A percentile compares a stretch with the other conserved stretches of the same genome.
Evolutionary conservation across 805 yeast genomes (phyloP).

Genomic region (Martiniozyma abietophila): DNA sequence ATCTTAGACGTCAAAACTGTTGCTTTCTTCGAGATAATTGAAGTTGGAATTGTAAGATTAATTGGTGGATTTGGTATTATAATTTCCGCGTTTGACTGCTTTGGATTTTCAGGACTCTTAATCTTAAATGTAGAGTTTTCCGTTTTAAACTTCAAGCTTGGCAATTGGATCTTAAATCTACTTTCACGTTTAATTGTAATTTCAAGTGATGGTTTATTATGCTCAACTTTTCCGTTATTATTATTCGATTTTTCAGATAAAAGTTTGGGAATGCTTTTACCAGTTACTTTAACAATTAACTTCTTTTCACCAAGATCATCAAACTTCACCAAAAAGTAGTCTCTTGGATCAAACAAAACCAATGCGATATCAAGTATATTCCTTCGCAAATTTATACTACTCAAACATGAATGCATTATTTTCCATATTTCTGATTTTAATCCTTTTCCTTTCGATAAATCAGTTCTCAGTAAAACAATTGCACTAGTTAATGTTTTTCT

Average conservation of each 20-base stretch:
- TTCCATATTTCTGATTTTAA: slow-evolving; percentile 59
- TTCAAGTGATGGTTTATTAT: slow-evolving; percentile 33
- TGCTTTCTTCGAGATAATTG: background rate
- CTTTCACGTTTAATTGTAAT: slow-evolving; percentile 47
- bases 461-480: slow-evolving; percentile 52
- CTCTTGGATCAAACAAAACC: slow-evolving; percentile 53
- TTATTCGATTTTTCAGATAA: background rate
- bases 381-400: slow-evolving; percentile 52
- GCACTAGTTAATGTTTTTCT: slow-evolving; percentile 59
- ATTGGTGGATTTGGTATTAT: background rate
- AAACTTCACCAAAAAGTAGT: slow-evolving; percentile 52
- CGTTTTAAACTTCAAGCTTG: slow-evolving; percentile 25
- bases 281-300: slow-evolving; percentile 45
- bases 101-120: slow-evolving; percentile 7
- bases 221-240: slow-evolving; percentile 2
- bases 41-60: background rate
- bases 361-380: slow-evolving; percentile 55
- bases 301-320: slow-evolving; percentile 61
- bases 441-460: slow-evolving; percentile 46
- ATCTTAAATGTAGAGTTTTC: slow-evolving; percentile 17
- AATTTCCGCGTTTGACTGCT: background rate
- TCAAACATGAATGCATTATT: slow-evolving; percentile 49
- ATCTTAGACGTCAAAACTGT: background rate
- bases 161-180: slow-evolving; percentile 42
- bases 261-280: slow-evolving; percentile 8